Base-by-base conservation (phyloP, 208 protist species). In the Zelonia costaricensis region DNA sequence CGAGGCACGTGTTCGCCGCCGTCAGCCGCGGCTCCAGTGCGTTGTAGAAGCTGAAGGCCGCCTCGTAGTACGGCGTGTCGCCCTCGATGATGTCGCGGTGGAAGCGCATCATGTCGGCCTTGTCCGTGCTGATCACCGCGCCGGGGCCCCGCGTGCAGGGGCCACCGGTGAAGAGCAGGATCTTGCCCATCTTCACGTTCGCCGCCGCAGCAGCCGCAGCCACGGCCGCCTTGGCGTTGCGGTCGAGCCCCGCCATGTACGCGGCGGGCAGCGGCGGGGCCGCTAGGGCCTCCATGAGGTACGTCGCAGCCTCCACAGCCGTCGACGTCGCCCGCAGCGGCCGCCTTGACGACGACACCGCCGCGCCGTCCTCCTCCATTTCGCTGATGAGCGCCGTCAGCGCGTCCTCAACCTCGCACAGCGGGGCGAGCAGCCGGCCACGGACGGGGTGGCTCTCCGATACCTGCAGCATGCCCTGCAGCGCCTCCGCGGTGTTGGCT, bases 81-180 rank as follows among this genome's bases (percentile, higher is more conserved):
- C 78, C 88, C 12, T 86, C 86, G 56, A 94, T 88, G 61, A 99
- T 97, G 74, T 99, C 98, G 46, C 90, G 82, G 61, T 99, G 97
- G 40, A 93, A 96, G 36, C 98, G 91, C 64, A 99, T 98, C 80
- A 98, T 88, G 59, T 99, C 91, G 10, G 78, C 81, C 54, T 98
- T 86, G 53, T 99, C 89, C 10, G 88, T 84, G 35, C 76, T 59
- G 40, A 97, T 91, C 44, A 96, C 74, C 27, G 91, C 76, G 31
- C 97, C 98, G 9, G 93, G 90, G 3, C 98, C 97, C 54, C 95
- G 74, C 6, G 97, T 99, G 72, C 89, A 97, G 1, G 98, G 93
- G 8, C 98, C 98, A 33, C 93, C 95, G 4, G 97, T 85, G 71
- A 99, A 99, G 38, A 94, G 68, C 68, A 99, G 84, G 38, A 99